Conservation (phyloP, 1,139 yeast genomes). For the Lodderomyces pseudojiufengensis region DNA sequence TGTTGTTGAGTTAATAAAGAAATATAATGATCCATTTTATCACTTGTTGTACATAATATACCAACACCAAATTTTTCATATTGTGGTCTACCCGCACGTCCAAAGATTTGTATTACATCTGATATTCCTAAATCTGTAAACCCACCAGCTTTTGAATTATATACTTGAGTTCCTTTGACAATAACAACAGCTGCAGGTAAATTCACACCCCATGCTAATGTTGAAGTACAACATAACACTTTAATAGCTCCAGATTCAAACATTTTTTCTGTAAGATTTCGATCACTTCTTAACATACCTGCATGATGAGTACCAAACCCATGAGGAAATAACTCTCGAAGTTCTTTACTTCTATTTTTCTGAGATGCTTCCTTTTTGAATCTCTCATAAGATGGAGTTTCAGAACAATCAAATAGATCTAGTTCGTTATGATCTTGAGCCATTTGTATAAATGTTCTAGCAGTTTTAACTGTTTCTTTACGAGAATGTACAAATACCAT, state of each 20-base stretch:
- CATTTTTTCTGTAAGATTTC: conserved; percentile 86
- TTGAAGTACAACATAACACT: conserved; percentile 93
- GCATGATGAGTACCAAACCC: conserved; percentile 98
- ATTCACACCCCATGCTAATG: conserved; percentile 99
- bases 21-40: conserved; percentile 79
- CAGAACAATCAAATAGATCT: conserved; percentile 60
- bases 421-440: conserved; percentile 60
- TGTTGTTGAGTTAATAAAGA: conserved; percentile 89
- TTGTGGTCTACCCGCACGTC: conserved; percentile 99
- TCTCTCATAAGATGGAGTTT: conserved; percentile 39
- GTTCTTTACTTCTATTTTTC: conserved; percentile 73
- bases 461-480: conserved; percentile 85
- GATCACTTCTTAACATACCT: conserved; percentile 88
- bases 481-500: conserved; percentile 97
- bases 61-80: conserved; percentile 92
- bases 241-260: conserved; percentile 82
- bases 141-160: conserved; percentile 94
- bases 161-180: conserved; percentile 93
- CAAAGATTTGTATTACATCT: conserved; percentile 96
- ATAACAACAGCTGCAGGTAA: conserved; percentile 97
- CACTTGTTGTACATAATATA: conserved; percentile 79
- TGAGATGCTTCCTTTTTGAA: conserved; percentile 62
- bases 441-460: conserved; percentile 66
- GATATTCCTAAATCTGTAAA: conserved; percentile 90
- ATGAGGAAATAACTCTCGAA: conserved; percentile 70